These are phyloP conservation scores for Trematosphaeria pertusa DNA, from an alignment of 2,329 filamentous ascomycete species.

Conservation along the genomic window DNA sequence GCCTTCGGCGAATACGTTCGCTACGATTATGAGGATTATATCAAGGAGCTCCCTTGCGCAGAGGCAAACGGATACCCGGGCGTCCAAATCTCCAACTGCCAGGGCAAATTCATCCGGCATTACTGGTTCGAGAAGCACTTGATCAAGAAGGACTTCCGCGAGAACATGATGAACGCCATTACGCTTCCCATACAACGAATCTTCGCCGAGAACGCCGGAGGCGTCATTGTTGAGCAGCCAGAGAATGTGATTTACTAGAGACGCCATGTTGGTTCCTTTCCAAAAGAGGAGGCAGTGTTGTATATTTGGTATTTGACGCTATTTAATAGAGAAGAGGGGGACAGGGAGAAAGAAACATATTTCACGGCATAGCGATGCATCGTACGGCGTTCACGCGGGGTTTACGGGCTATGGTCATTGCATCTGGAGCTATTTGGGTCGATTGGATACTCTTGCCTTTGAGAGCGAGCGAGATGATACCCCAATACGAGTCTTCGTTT, in stretches of 20 bases:
- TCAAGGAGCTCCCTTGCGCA: constrained; percentile 47
- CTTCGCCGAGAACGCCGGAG: constrained; percentile 37
- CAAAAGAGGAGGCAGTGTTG: constrained; percentile 44
- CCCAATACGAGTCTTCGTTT: not conserved
- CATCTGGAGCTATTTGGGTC: not conserved
- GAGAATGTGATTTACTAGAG: constrained; percentile 41
- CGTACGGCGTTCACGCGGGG: constrained; percentile 24
- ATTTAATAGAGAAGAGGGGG: constrained; percentile 29
- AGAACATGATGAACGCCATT: constrained; percentile 48
- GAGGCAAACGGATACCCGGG: constrained; percentile 49
- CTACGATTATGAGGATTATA: constrained; percentile 47
- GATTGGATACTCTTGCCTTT: not conserved
- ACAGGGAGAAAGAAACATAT: constrained; percentile 38
- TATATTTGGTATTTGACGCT: too few relatives aligned
- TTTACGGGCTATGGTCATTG: constrained; percentile 1
- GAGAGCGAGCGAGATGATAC: constrained; percentile 1
- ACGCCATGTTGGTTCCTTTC: constrained; percentile 41
- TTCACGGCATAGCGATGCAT: constrained; percentile 34
- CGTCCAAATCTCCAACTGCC: constrained; percentile 43
- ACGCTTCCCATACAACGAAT: constrained; percentile 44
- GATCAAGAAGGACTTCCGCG: constrained; percentile 42
- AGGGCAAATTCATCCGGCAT: constrained; percentile 46
- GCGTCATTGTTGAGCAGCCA: constrained; percentile 35
- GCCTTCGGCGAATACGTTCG: constrained; percentile 50
- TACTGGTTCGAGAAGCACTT: constrained; percentile 48